Base-by-base conservation (phyloP, 163 green algal genomes). In the Trebouxia gelatinosa region DNA sequence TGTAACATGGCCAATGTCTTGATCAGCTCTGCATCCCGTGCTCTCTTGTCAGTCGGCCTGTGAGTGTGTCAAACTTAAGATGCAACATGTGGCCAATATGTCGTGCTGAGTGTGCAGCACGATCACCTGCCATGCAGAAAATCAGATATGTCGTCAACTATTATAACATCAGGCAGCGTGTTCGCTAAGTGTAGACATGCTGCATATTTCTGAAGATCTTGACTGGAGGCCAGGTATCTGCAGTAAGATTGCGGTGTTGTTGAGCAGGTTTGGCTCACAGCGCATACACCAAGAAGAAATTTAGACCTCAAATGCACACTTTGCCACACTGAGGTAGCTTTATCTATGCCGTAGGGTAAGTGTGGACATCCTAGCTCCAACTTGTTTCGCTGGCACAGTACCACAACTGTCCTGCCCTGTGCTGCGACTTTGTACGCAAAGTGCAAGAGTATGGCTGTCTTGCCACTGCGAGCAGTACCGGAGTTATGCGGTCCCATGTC, bases 191-290 rank as follows among this genome's bases (percentile, higher is more conserved):
- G 78, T 2, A 83, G 43, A 75, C 78, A 77, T 7, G 78, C 78
- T 21, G 78, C 78, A 72, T 75, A 74, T 43, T 77, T 79, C 70
- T 79, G 72, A 29, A 83, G 28, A 7, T 83, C 78, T 40, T 57
- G 43, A 13, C 35, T 38, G 5, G 61, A 77, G 3, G 34, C 34
- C 34, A 83, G 35, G 51, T 79, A 83, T 35, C 78, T 83, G 46
- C 40, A 39, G 4, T 7, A n/a, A n/a, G n/a, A n/a, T n/a, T n/a
- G n/a, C n/a, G n/a, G n/a, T n/a, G n/a, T n/a, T n/a, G n/a, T n/a
- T n/a, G n/a, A n/a, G n/a, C n/a, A n/a, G n/a, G n/a, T n/a, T n/a
- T n/a, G n/a, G n/a, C n/a, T n/a, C n/a, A n/a, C n/a, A n/a, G n/a
- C n/a, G n/a, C n/a, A n/a, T n/a, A n/a, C n/a, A n/a, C n/a, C n/a